phyloP scores from a whole-genome alignment of 2,329 filamentous ascomycete genomes.

The Pezicula radicicola region DNA sequence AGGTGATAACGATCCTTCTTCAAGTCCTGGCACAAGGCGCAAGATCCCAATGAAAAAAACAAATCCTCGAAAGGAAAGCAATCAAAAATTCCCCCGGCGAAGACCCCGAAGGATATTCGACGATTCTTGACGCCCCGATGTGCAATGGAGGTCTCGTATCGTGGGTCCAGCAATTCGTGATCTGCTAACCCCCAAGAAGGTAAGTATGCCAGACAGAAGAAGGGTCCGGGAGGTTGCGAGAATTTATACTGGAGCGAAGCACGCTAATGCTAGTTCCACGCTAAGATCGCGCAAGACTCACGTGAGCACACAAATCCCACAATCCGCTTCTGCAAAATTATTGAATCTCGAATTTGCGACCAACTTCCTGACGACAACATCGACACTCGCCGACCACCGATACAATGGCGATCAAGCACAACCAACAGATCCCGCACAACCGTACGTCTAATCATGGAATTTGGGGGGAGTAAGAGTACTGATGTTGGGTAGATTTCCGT shows the following conservation, averaged over 20 bases:
- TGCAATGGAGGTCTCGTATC: conserved; percentile 52
- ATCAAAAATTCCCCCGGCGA: conserved; percentile 34
- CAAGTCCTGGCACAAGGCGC: conserved; percentile 27
- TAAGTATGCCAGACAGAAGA: conserved; percentile 31
- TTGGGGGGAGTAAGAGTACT: conserved; percentile 23
- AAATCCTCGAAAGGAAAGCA: conserved; percentile 11
- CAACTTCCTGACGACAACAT: conserved; percentile 15
- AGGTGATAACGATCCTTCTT: conserved; percentile 27
- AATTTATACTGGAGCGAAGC: conserved; percentile 4
- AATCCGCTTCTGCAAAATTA: conserved; percentile 1
- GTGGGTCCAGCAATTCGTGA: conserved; percentile 26
- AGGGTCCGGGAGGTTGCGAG: conserved; percentile 6
- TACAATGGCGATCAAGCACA: conserved; percentile 92
- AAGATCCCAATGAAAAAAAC: conserved; percentile 36
- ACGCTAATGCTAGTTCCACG: neutral
- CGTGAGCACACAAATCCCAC: neutral
- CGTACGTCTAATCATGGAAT: conserved; percentile 55
- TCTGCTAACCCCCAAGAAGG: conserved; percentile 26
- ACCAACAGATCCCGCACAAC: conserved; percentile 97
- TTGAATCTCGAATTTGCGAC: conserved; percentile 7
- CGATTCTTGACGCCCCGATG: conserved; percentile 46
- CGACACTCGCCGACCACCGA: conserved; percentile 25
- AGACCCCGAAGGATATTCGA: conserved; percentile 31
- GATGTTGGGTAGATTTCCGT: conserved; percentile 74
- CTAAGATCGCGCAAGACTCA: neutral